A percentile compares a stretch with the other conserved stretches of the same genome.
Evolutionary conservation across 768 basidiomycete species (phyloP).

Genomic region (Phylloporus sp.): DNA sequence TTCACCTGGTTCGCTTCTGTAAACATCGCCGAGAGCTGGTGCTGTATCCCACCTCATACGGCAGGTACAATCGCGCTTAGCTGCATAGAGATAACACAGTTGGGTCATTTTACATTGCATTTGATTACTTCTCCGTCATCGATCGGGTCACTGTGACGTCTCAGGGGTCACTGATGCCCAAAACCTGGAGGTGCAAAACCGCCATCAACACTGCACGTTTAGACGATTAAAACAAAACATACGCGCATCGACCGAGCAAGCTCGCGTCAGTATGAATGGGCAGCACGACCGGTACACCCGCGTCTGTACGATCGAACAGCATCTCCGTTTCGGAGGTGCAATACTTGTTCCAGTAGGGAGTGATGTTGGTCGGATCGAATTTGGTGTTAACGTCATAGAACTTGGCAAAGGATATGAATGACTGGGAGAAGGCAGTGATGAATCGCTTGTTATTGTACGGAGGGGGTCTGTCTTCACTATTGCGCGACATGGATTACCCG

Average conservation of each 20-base stretch:
- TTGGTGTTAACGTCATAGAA: slow-evolving; percentile 22
- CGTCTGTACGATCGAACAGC: slow-evolving; percentile 13
- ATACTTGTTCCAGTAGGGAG: slow-evolving; percentile 13
- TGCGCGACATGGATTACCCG: background rate
- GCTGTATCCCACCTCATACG: no score
- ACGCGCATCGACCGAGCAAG: slow-evolving; percentile 12
- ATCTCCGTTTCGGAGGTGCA: slow-evolving; percentile 6
- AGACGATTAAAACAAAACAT: background rate
- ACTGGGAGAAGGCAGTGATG: slow-evolving; percentile 24
- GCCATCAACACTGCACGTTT: background rate
- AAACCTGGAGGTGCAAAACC: slow-evolving; percentile 5
- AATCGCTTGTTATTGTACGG: slow-evolving; percentile 29
- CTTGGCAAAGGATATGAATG: slow-evolving; percentile 24
- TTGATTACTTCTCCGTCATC: background rate
- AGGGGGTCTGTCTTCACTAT: slow-evolving; percentile 3
- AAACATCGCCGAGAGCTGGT: no score
- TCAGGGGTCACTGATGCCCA: slow-evolving; percentile 9
- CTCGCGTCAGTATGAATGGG: slow-evolving; percentile 2
- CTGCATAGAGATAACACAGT: no score
- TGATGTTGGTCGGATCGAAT: slow-evolving; percentile 17
- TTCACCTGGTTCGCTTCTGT: no score
- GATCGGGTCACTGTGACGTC: slow-evolving; percentile 7
- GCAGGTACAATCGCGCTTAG: no score
- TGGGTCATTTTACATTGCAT: no score
- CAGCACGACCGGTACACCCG: background rate